These are phyloP conservation scores for Brassica hybrid DNA, from an alignment of 441 rosid genomes.

Conservation along the genomic window DNA sequence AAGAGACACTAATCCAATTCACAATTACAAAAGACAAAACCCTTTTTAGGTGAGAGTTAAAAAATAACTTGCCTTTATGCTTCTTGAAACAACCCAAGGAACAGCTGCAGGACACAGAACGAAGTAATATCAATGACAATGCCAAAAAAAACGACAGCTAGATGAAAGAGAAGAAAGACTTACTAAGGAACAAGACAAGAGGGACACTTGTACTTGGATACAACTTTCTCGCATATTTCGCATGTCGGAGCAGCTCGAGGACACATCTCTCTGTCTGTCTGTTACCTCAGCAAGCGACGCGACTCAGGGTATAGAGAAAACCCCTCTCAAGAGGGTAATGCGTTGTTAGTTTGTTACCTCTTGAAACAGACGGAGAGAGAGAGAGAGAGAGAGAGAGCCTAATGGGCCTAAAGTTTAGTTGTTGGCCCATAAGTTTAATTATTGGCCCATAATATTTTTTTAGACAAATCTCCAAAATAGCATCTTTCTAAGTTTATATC, in stretches of 20 bases:
- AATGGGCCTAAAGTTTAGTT: slow-evolving; percentile 26
- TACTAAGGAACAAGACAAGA: slow-evolving; percentile 80
- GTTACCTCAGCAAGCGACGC: too few relatives aligned
- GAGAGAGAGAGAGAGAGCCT: slow-evolving; percentile 6
- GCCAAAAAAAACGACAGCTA: neutral
- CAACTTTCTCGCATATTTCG: slow-evolving; percentile 65
- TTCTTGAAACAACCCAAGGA: slow-evolving; percentile 77
- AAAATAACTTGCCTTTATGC: slow-evolving; percentile 61
- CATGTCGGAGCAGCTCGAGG: too few relatives aligned
- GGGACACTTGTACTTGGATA: slow-evolving; percentile 87
- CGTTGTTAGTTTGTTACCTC: neutral
- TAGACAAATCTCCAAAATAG: too few relatives aligned
- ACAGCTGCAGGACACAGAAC: slow-evolving; percentile 54
- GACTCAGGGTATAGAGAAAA: slow-evolving; percentile 1
- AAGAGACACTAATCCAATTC: neutral
- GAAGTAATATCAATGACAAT: too few relatives aligned
- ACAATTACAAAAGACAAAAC: slow-evolving; percentile 18
- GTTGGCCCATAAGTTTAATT: too few relatives aligned
- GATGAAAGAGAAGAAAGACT: slow-evolving; percentile 31
- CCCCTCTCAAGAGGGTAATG: neutral
- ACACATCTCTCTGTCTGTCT: too few relatives aligned
- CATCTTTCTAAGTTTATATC: too few relatives aligned
- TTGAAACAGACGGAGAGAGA: neutral
- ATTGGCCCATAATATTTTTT: neutral
- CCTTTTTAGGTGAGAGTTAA: neutral